Evolutionary conservation across 768 basidiomycete genomes (phyloP), one percentile per base, ranked within the genome.

Genomic region (Clitopilus hobsonii): DNA sequence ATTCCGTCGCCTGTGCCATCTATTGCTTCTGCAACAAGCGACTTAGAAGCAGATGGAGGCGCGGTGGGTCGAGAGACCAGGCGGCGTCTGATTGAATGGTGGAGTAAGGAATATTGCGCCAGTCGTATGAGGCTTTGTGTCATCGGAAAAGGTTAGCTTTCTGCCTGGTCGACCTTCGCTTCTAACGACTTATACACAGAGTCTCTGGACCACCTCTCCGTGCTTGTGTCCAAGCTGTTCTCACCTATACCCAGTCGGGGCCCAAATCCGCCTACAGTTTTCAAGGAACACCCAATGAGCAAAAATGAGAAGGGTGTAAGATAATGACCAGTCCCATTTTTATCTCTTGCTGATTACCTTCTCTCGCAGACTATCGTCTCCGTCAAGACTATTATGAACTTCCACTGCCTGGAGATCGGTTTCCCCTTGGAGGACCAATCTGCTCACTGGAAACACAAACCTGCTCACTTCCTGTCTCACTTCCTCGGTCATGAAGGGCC

Each of bases 401-500:
- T 93, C 69, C 88, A 92, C 63, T 85, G 82, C 0, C 61, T 96
- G 51, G 94, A 95, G 63, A 78, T 96, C 22, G 85, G 85, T 2
- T 94, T 93, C 71, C 83, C 89, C 56, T 68, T 95, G 63, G 80
- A 80, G 62, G 81, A 86, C 71, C 80, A 94, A 72, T 72, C 88
- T 54, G 80, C 80, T 54, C 69, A 84, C 63, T 83, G 92, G 91
- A 80, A 84, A 61, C 74, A 85, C 67, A 89, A 95, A 70, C 94
- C 95, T 3, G 82, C 76, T 5, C 68, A 81, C 53, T 88, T 91
- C 67, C 65, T 98, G 22, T 77, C 84, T 3, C 90, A 94, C 65
- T 85, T 96, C 63, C 70, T 94, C 27, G 94, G 94, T 0, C 93
- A 98, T 65, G 94, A 98, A 71, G 94, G 94, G 1, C 85, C 88